A percentile compares a stretch with the other conserved stretches of the same genome.
phyloP scores from a whole-genome alignment of 768 basidiomycete genomes.

The Leccinum variicolor region DNA sequence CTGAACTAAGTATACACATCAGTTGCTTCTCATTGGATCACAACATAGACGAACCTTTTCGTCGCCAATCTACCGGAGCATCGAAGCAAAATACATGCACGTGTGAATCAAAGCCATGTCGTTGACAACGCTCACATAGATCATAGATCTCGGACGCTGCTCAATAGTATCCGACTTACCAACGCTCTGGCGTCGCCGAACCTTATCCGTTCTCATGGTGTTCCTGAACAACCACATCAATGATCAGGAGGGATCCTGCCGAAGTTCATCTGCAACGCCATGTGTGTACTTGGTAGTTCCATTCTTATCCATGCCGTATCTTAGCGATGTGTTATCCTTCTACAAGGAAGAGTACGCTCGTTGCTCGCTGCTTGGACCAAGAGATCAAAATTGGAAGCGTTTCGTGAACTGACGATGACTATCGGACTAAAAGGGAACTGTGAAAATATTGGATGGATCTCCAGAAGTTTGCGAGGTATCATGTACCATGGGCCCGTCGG shows the following conservation, averaged over 20 bases:
- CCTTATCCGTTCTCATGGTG: constrained; percentile 25
- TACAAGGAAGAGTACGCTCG: constrained; percentile 36
- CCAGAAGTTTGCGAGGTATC: constrained; percentile 19
- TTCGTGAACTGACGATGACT: constrained; percentile 23
- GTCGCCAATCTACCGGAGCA: constrained; percentile 33
- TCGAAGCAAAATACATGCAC: constrained; percentile 27
- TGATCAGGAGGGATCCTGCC: no score
- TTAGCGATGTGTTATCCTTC: constrained; percentile 40
- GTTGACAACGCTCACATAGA: constrained; percentile 5
- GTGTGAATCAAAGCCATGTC: background rate
- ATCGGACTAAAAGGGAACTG: constrained; percentile 20
- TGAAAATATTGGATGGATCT: constrained; percentile 23
- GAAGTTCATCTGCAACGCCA: no score
- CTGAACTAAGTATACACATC: constrained; percentile 23
- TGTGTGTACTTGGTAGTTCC: no score
- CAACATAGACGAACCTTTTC: constrained; percentile 35
- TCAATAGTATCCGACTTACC: constrained; percentile 22
- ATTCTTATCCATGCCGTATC: background rate
- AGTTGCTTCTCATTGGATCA: constrained; percentile 34
- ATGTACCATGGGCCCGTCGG: background rate
- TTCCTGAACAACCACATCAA: no score
- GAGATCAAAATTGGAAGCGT: constrained; percentile 27
- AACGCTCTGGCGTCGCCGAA: constrained; percentile 30
- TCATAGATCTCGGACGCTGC: constrained; percentile 18
- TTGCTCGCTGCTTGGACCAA: constrained; percentile 23